These are phyloP conservation scores for Cladophialophora exuberans DNA, from an alignment of 2,329 filamentous ascomycete species.

Conservation along the genomic window DNA sequence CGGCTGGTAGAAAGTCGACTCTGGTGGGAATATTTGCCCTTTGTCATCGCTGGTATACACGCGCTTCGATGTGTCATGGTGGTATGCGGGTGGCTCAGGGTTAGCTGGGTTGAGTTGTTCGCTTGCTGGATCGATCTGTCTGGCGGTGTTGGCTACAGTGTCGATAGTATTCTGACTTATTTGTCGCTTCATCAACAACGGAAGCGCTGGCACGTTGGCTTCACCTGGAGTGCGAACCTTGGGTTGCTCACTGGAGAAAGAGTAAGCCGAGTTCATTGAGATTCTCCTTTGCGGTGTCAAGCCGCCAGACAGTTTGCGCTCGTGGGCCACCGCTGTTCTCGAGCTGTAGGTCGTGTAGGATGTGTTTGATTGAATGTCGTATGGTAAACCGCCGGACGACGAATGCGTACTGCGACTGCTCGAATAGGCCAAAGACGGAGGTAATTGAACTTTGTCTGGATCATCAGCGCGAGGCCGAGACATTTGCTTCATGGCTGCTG, in stretches of 20 bases:
- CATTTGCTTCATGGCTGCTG: constrained; percentile 26
- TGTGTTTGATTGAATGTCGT: constrained; percentile 19
- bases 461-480: constrained; percentile 18
- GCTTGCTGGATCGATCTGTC: neutral
- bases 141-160: neutral
- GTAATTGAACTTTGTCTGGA: constrained; percentile 7
- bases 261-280: constrained; percentile 30
- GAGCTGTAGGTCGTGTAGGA: constrained; percentile 26
- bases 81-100: constrained; percentile 11
- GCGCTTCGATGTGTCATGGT: constrained; percentile 1
- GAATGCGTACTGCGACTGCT: constrained; percentile 29
- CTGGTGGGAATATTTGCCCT: constrained; percentile 20
- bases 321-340: constrained; percentile 16
- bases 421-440: constrained; percentile 21
- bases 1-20: constrained; percentile 23
- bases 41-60: constrained; percentile 17
- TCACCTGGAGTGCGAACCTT: constrained; percentile 17
- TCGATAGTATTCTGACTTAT: constrained; percentile 6
- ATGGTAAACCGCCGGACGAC: constrained; percentile 16
- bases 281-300: constrained; percentile 21
- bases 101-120: neutral
- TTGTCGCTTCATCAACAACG: constrained; percentile 12
- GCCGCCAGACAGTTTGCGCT: constrained; percentile 17
- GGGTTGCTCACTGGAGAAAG: constrained; percentile 20
- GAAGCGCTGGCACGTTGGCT: constrained; percentile 20